Conservation (phyloP, 2,329 filamentous ascomycete species). For the Thelonectria olida region DNA sequence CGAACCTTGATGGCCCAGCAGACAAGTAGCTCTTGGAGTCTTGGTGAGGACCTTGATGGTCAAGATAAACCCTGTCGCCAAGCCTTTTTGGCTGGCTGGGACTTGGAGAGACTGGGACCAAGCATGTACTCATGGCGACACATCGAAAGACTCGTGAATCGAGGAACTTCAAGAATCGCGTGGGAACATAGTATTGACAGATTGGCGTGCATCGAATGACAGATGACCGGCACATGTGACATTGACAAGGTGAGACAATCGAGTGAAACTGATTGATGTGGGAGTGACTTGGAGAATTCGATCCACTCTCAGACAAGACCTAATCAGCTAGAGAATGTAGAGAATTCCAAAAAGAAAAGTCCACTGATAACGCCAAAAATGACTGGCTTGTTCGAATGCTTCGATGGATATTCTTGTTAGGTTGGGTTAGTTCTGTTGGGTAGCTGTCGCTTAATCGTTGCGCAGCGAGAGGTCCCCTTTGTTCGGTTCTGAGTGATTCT, state of each 20-base stretch:
- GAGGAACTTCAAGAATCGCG: background rate
- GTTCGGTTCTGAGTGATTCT: too few relatives aligned
- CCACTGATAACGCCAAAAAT: too few relatives aligned
- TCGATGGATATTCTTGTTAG: too few relatives aligned
- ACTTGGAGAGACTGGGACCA: background rate
- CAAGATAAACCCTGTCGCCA: slow-evolving; percentile 17
- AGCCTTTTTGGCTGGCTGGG: background rate
- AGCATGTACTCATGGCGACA: too few relatives aligned
- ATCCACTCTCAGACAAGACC: background rate
- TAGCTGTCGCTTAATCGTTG: too few relatives aligned
- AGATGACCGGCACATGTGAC: background rate
- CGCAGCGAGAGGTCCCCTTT: too few relatives aligned
- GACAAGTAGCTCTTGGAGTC: background rate
- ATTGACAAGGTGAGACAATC: background rate
- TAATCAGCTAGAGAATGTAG: too few relatives aligned
- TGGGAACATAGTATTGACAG: background rate
- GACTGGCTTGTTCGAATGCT: too few relatives aligned
- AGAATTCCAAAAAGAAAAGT: too few relatives aligned
- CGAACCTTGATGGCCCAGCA: slow-evolving; percentile 16
- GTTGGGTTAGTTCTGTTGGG: too few relatives aligned
- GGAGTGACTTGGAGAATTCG: background rate
- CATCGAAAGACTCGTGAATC: background rate
- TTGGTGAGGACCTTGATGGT: slow-evolving; percentile 35
- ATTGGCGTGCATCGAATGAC: background rate
- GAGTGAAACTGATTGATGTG: too few relatives aligned